These are phyloP conservation scores for Pseudonectria buxi DNA, from an alignment of 2,329 filamentous ascomycete species.

Conservation along the genomic window DNA sequence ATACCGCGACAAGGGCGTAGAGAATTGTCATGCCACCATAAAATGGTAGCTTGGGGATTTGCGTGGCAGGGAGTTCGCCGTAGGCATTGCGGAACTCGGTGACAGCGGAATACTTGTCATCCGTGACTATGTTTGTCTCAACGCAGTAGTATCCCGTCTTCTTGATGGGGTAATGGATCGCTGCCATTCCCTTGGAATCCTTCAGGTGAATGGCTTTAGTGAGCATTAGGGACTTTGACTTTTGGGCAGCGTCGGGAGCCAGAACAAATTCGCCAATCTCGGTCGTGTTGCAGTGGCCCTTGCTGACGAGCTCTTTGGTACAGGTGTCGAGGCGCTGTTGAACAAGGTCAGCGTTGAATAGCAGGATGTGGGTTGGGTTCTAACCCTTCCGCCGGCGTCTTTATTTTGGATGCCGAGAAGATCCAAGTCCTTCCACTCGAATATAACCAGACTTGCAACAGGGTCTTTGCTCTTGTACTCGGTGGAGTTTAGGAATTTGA, in stretches of 20 bases:
- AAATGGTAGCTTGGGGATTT: slow-evolving; percentile 95
- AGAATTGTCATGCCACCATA: slow-evolving; percentile 92
- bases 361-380: slow-evolving; percentile 10
- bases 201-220: slow-evolving; percentile 80
- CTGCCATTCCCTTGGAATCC: slow-evolving; percentile 42
- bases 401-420: slow-evolving; percentile 65
- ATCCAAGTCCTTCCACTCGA: slow-evolving; percentile 84
- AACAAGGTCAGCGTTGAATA: slow-evolving; percentile 2
- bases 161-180: slow-evolving; percentile 75
- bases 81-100: slow-evolving; percentile 95
- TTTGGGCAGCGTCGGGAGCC: slow-evolving; percentile 64
- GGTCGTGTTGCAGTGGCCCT: slow-evolving; percentile 66
- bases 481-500: slow-evolving; percentile 64
- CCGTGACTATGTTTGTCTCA: slow-evolving; percentile 64
- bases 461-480: slow-evolving; percentile 57
- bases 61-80: slow-evolving; percentile 87
- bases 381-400: slow-evolving; percentile 47
- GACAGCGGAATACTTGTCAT: slow-evolving; percentile 66
- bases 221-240: slow-evolving; percentile 64
- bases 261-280: slow-evolving; percentile 82
- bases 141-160: slow-evolving; percentile 97
- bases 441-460: slow-evolving; percentile 77
- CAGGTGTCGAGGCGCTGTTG: slow-evolving; percentile 55
- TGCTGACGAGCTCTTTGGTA: slow-evolving; percentile 61
- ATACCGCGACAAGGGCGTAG: slow-evolving; percentile 77